Percentiles rank a stretch among this genome's conserved stretches.
Conservation (phyloP, 2,329 filamentous ascomycete genomes). For the Colletotrichum sojae region DNA sequence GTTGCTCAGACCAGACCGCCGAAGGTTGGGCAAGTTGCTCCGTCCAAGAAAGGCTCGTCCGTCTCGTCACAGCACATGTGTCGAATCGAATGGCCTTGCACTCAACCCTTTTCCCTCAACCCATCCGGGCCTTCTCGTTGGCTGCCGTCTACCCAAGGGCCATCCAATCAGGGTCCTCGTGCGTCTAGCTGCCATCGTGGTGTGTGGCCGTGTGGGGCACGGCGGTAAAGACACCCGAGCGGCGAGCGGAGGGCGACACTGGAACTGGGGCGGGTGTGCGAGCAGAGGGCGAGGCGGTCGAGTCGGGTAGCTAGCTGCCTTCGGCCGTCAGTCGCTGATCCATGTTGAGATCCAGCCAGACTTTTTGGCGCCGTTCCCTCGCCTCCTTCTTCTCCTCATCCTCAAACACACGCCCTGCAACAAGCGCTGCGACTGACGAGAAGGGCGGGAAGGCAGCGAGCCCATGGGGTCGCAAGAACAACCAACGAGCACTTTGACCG, state of each 20-base stretch:
- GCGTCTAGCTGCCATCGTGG: conserved; percentile 27
- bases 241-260: conserved; percentile 30
- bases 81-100: conserved; percentile 31
- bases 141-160: conserved; percentile 10
- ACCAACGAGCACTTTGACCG: conserved; percentile 17
- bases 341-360: conserved; percentile 17
- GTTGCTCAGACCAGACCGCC: conserved; percentile 25
- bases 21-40: conserved; percentile 24
- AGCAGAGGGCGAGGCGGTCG: conserved; percentile 27
- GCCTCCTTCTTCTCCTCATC: conserved; percentile 1
- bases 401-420: conserved; percentile 33
- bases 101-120: conserved; percentile 23
- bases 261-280: conserved; percentile 24
- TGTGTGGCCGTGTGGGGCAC: conserved; percentile 30
- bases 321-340: conserved; percentile 10
- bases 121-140: conserved; percentile 30
- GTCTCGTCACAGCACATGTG: conserved; percentile 37
- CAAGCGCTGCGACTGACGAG: conserved; percentile 35
- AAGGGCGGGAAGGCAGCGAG: background rate
- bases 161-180: conserved; percentile 33
- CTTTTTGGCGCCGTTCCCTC: conserved; percentile 19
- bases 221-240: conserved; percentile 40
- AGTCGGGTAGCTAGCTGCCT: conserved; percentile 21
- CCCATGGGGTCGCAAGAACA: conserved; percentile 4
- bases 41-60: conserved; percentile 26